phyloP scores from a whole-genome alignment of 1,284 basidiomycete genomes.

The Leucoagaricus sp. region DNA sequence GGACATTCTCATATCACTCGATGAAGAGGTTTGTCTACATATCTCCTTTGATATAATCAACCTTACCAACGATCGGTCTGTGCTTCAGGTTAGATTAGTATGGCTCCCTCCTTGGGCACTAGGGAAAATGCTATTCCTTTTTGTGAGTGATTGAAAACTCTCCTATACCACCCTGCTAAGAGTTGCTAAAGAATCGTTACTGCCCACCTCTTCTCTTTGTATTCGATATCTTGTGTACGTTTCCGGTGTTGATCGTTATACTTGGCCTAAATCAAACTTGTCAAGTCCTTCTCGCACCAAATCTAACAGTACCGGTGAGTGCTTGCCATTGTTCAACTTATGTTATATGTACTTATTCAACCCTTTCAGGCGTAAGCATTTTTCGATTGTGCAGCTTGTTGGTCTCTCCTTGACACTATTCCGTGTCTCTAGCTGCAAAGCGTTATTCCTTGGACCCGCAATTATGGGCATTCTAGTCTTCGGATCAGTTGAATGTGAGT shows the following conservation, averaged over 20 bases:
- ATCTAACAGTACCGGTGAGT: background rate
- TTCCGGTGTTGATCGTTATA: no score
- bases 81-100: background rate
- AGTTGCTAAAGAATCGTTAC: constrained; percentile 6
- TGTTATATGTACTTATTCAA: no score
- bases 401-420: background rate
- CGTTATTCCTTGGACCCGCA: background rate
- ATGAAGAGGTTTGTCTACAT: constrained; percentile 9
- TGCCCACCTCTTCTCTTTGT: constrained; percentile 3
- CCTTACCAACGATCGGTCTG: no score
- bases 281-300: background rate
- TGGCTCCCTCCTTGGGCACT: constrained; percentile 1
- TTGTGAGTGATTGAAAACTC: background rate
- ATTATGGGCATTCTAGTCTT: constrained; percentile 7
- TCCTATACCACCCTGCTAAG: background rate
- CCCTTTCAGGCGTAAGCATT: background rate
- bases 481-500: constrained; percentile 9
- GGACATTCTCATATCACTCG: constrained; percentile 8
- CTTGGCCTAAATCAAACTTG: background rate
- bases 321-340: background rate
- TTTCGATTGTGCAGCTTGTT: background rate
- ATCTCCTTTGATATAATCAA: no score
- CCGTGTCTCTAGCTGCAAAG: constrained; percentile 2
- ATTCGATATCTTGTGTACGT: constrained; percentile 13
- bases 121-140: constrained; percentile 5